These are phyloP conservation scores for Diospyros kaki DNA, from an alignment of 148 eudicot species.

Conservation along the genomic window DNA sequence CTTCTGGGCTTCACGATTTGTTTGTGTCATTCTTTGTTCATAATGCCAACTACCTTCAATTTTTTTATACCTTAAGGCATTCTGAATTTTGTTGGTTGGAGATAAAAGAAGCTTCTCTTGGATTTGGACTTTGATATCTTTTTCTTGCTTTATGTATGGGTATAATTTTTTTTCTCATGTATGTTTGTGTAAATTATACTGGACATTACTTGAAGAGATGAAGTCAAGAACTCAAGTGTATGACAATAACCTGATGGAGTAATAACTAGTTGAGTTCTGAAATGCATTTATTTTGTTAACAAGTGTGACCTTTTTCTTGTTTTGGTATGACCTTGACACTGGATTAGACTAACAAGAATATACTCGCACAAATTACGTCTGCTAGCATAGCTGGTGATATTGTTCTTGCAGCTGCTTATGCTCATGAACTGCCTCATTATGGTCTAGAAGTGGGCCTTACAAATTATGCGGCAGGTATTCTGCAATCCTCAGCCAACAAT, in stretches of 20 bases:
- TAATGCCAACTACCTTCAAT: not conserved
- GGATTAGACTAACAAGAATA: slow-evolving; percentile 66
- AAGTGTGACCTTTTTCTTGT: not conserved
- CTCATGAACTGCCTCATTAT: slow-evolving; percentile 73
- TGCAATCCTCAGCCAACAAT: not conserved
- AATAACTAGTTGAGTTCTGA: not conserved
- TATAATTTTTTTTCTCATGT: not conserved
- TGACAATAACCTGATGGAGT: not conserved
- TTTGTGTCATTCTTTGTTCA: not conserved
- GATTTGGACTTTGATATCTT: not conserved
- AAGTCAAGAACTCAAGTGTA: not conserved
- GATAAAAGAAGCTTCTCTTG: not conserved
- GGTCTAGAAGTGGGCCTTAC: slow-evolving; percentile 76
- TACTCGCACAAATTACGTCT: slow-evolving; percentile 58
- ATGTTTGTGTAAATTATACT: too few relatives aligned
- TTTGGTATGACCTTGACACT: slow-evolving; percentile 27
- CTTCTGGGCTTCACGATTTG: not conserved
- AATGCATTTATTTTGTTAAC: not conserved
- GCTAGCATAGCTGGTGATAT: slow-evolving; percentile 71
- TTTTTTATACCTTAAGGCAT: not conserved
- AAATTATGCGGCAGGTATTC: slow-evolving; percentile 72
- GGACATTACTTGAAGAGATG: not conserved
- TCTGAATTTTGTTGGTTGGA: not conserved
- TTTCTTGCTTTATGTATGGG: not conserved
- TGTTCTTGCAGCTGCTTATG: slow-evolving; percentile 66